phyloP scores from a whole-genome alignment of 306 rosid species.

The Macrotyloma uniflorum region DNA sequence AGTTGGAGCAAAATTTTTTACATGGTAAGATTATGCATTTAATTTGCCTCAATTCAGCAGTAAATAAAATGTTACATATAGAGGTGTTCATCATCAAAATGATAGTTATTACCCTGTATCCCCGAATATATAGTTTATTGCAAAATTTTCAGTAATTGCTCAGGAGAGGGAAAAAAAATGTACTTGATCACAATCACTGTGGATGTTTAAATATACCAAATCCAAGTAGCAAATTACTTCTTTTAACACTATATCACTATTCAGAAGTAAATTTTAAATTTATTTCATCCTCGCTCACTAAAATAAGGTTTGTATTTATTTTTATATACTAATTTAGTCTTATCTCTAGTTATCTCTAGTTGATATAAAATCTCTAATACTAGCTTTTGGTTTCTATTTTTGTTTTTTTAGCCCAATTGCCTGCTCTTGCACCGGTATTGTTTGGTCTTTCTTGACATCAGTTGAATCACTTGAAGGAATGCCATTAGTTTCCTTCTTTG shows the following conservation, averaged over 20 bases:
- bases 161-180: conserved; percentile 24
- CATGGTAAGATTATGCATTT: background rate
- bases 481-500: conserved; percentile 45
- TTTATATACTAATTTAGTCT: no score
- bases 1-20: background rate
- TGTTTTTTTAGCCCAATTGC: conserved; percentile 92
- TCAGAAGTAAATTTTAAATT: no score
- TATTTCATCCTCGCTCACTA: no score
- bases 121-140: conserved; percentile 18
- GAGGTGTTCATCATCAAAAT: conserved; percentile 29
- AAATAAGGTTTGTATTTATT: no score
- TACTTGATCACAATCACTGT: conserved; percentile 19
- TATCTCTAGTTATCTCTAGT: no score
- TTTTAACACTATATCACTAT: conserved; percentile 35
- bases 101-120: conserved; percentile 27
- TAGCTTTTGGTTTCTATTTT: conserved; percentile 67
- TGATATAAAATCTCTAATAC: conserved; percentile 60
- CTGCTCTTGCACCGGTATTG: conserved; percentile 44
- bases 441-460: conserved; percentile 44
- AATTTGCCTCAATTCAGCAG: conserved; percentile 37
- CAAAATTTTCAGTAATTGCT: conserved; percentile 20
- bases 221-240: conserved; percentile 28
- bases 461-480: conserved; percentile 39
- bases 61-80: conserved; percentile 32
- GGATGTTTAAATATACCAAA: conserved; percentile 23